These are phyloP conservation scores for Salicornia ramosissima DNA, from an alignment of 148 eudicot species.

Conservation along the genomic window DNA sequence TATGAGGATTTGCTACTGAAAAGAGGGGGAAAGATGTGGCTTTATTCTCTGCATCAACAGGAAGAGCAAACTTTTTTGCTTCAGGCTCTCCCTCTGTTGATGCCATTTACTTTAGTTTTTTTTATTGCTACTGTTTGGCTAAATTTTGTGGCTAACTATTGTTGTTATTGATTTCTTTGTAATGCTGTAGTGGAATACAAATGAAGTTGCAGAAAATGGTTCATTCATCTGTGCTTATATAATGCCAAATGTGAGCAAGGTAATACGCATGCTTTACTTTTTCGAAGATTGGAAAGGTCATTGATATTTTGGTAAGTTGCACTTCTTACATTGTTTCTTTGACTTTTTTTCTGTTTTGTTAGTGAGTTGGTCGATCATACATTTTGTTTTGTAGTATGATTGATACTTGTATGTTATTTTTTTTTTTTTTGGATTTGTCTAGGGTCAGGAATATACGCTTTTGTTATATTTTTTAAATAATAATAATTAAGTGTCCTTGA, in stretches of 20 bases:
- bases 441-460: too few species aligned
- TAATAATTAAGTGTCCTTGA: too few species aligned
- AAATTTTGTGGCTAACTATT: not conserved
- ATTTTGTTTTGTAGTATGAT: too few species aligned
- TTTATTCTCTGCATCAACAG: conserved; percentile 63
- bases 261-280: not conserved
- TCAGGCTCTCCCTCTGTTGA: not conserved
- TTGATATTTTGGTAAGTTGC: not conserved
- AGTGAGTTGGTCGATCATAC: not conserved
- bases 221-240: not conserved
- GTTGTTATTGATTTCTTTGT: not conserved
- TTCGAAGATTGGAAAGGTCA: not conserved
- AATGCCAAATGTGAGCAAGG: not conserved
- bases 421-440: too few species aligned
- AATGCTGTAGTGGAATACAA: not conserved
- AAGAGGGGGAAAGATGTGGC: conserved; percentile 43
- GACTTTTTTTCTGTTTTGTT: not conserved
- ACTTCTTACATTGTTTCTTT: not conserved
- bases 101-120: not conserved
- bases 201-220: not conserved
- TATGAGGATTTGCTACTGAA: conserved; percentile 51
- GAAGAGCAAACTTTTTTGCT: conserved; percentile 29
- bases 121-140: too few species aligned
- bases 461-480: too few species aligned
- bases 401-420: too few species aligned